Evolutionary conservation across 352 stramenopile species (phyloP), one percentile per base, ranked within the genome.

Genomic region (Phytopythium oedochilum): DNA sequence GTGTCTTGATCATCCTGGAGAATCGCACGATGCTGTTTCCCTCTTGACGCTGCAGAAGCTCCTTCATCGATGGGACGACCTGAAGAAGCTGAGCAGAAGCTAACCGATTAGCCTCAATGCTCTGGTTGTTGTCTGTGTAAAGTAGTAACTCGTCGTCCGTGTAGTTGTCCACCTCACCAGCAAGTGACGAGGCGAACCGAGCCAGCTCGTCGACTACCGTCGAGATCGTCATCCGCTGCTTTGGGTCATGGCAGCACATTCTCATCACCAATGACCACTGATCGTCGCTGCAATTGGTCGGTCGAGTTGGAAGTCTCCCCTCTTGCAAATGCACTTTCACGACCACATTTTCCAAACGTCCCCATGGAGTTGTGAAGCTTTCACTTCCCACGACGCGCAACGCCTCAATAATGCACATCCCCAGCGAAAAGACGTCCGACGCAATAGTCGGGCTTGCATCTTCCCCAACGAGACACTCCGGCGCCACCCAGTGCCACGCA

Each of bases 401-500:
- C 1, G 45, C 43, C 44, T 66, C 60, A 17, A 60, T 55, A n/a
- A 62, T 52, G 43, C 54, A 59, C 60, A 66, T 60, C 17, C 39
- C 49, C 10, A 63, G 54, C 9, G 60, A 67, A n/a, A 46, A 62
- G 47, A 63, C 55, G 25, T 60, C 55, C 8, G 60, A 63, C 25
- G 44, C 51, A n/a, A 63, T 60, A 2, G 60, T 63, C 3, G 44
- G 50, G 11, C 35, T 25, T 3, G 18, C 14, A 17, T 23, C 12
- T 8, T 44, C 43, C 11, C 29, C 32, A 12, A 8, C 8, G 12
- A 66, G 22, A n/a, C 47, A 58, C 25, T 67, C 60, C 1, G 55
- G 60, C 8, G 55, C 60, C 36, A 63, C 63, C 51, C 57, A 68
- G 14, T 59, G 57, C 50, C 56, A 68, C 2, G 52, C 45, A 23